Evolutionary conservation across 495 filamentous ascomycete species (phyloP), one percentile per base, ranked within the genome.

Genomic region (Lindgomyces ingoldianus): DNA sequence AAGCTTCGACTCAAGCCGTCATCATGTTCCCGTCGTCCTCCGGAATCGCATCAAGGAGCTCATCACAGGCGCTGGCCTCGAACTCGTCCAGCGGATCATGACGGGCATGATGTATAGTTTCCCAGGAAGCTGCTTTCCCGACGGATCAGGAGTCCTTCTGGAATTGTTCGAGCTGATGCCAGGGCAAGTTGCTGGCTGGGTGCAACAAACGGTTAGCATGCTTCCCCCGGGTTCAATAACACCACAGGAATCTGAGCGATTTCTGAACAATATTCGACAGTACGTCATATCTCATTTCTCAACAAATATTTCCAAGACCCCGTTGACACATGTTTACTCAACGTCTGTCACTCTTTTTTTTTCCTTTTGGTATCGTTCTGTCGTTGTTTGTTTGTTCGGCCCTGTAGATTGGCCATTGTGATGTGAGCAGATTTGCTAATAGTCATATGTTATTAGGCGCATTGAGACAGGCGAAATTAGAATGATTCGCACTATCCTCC

Each of bases 41-140:
- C 76, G 65, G 62, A 76, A 80, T 27, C 83, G 86, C 19, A 89
- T 99, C 53, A 89, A 87, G 74, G 76, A 83, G 46, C 83, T 97
- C 36, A 73, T 96, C 49, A 52, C 81, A 1, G 78, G 81, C 0
- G 85, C 93, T 51, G 94, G 95, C 50, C 88, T 92, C 73, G 74
- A 84, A 24, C 80, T 99, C 33, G 83, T 90, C 21, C 91, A 96
- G 73, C 89, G 91, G 44, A 84, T 95, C 41, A 77, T 98, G 72
- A 92, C 91, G 3, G 94, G 94, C 64, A 93, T 99, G 92, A 97
- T 99, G 93, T 97, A 96, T 73, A 91, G 86, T 0, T 99, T 98
- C 80, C 94, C 94, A 0, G 83, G 86, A 46, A 95, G 96, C 73
- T 97, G 92, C 76, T 92, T 98, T 74, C 84, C 93, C 0, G 95